Evolutionary conservation across 495 filamentous ascomycete genomes (phyloP).

Genomic region (Neurospora sp.): DNA sequence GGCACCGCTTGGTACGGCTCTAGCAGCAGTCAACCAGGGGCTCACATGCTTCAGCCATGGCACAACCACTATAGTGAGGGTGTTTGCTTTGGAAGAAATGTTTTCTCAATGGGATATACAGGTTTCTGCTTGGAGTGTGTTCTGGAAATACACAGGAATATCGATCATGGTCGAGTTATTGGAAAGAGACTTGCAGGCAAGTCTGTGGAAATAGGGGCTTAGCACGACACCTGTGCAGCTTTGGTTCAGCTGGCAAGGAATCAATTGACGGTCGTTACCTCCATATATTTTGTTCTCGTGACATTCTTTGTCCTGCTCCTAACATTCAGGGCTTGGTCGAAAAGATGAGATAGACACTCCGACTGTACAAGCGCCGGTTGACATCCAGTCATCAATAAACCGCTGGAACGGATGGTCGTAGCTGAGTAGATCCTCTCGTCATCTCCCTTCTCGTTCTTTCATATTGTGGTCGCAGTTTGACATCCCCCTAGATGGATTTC

Average conservation of each 20-base stretch:
- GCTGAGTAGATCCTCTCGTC: neutral
- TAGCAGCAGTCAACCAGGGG: too few relatives aligned
- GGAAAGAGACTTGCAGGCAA: neutral
- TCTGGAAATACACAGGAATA: neutral
- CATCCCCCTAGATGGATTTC: neutral
- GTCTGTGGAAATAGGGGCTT: neutral
- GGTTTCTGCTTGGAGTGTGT: neutral
- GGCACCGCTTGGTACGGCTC: too few relatives aligned
- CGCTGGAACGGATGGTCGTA: neutral
- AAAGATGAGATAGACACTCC: neutral
- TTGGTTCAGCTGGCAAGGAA: neutral
- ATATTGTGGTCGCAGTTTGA: neutral
- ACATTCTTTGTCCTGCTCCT: neutral
- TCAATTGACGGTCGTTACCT: neutral
- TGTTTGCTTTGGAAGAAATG: neutral
- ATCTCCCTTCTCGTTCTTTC: accelerated
- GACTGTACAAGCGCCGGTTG: neutral
- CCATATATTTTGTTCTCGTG: neutral
- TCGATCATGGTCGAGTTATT: neutral
- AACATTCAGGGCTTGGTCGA: neutral
- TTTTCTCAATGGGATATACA: neutral
- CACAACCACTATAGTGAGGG: too few relatives aligned
- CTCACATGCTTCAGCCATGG: too few relatives aligned
- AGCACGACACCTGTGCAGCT: too few relatives aligned
- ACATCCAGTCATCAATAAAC: neutral